These are phyloP conservation scores for Wickerhamomyces sp. DNA, from an alignment of 1,139 yeast genomes.

Conservation along the genomic window DNA sequence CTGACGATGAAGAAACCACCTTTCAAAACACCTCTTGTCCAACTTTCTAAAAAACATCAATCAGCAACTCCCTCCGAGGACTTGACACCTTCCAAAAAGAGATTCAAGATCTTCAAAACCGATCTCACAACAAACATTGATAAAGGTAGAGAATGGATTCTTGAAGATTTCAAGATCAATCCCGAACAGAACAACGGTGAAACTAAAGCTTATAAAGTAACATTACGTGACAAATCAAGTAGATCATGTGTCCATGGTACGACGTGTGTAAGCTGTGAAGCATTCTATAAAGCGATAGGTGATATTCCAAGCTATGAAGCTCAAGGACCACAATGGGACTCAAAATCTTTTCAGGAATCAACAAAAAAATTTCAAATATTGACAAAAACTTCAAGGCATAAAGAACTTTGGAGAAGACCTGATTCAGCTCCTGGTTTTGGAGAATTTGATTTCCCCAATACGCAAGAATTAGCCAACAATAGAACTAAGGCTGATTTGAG, in stretches of 20 bases:
- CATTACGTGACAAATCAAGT: conserved; percentile 26
- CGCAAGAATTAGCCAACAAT: conserved; percentile 42
- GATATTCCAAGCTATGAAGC: conserved; percentile 16
- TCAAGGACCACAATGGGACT: conserved; percentile 22
- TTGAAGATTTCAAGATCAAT: conserved; percentile 43
- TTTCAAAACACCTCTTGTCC: conserved; percentile 1
- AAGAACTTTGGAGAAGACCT: conserved; percentile 34
- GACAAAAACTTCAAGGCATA: conserved; percentile 20
- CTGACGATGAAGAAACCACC: conserved; percentile 11
- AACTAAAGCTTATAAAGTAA: conserved; percentile 28
- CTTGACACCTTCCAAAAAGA: conserved; percentile 12
- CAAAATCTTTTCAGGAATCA: conserved; percentile 4
- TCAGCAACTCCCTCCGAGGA: conserved; percentile 16
- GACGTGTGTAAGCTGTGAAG: conserved; percentile 24
- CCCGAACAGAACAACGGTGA: conserved; percentile 26
- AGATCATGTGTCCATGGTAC: conserved; percentile 21
- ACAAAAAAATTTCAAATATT: conserved; percentile 15
- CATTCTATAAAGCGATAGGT: conserved; percentile 19
- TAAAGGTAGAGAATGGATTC: conserved; percentile 32
- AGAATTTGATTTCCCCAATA: conserved; percentile 55
- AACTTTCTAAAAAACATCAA: background rate
- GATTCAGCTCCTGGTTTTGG: conserved; percentile 66
- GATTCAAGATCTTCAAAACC: conserved; percentile 11
- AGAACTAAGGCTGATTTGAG: conserved; percentile 27
- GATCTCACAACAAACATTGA: conserved; percentile 16